Evolutionary conservation across 306 rosid species (phyloP).

Genomic region (Acacia acuminata): DNA sequence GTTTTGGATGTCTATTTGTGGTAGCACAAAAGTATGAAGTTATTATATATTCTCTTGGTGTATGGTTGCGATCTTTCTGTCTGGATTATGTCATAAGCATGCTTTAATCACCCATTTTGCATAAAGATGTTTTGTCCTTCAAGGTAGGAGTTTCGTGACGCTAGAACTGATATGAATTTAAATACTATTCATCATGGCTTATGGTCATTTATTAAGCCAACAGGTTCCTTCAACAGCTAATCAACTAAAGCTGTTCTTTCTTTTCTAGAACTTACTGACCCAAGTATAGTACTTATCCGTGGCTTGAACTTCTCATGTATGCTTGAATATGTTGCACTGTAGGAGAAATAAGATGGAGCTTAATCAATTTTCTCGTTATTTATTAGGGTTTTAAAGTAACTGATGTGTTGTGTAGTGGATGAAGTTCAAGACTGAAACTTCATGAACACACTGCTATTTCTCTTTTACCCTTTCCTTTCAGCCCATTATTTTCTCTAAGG

Average conservation of each 20-base stretch:
- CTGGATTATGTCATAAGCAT: background rate
- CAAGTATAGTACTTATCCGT: background rate
- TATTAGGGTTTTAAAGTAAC: background rate
- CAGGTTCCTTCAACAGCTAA: background rate
- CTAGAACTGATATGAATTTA: background rate
- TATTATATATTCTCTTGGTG: background rate
- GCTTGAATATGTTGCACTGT: background rate
- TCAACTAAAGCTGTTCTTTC: background rate
- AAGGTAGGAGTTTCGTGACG: slow-evolving; percentile 12
- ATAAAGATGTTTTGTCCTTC: background rate
- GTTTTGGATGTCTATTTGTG: background rate
- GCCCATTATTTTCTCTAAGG: background rate
- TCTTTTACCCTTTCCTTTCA: background rate
- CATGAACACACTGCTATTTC: background rate
- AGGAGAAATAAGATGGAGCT: slow-evolving; percentile 5
- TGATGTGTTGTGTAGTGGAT: background rate
- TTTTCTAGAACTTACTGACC: background rate
- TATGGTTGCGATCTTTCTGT: background rate
- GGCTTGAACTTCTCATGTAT: background rate
- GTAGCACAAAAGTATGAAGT: background rate
- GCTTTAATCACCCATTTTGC: background rate
- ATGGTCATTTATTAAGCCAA: background rate
- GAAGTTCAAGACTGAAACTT: background rate
- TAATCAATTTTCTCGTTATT: background rate
- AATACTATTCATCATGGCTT: slow-evolving; percentile 17